phyloP scores from a whole-genome alignment of 179 eudicot species.

The Vitellaria paradoxa region DNA sequence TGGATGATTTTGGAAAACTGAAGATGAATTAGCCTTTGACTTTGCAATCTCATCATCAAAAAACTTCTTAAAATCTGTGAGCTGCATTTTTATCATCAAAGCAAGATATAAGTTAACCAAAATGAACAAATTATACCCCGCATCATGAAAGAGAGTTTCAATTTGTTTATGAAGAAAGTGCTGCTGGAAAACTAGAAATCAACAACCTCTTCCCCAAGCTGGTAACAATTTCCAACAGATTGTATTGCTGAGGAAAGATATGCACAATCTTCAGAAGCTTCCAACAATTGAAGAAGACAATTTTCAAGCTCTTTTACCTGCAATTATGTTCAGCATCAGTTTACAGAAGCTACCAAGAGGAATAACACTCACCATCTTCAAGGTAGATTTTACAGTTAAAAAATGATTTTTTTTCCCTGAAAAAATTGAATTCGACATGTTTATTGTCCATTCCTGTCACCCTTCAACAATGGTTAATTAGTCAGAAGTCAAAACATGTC shows the following conservation, averaged over 20 bases:
- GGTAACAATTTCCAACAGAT: slow-evolving; percentile 50
- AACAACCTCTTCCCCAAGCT: slow-evolving; percentile 56
- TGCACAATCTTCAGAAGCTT: slow-evolving; percentile 52
- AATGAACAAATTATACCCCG: background rate
- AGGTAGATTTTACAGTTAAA: too few species aligned
- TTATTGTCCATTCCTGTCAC: too few species aligned
- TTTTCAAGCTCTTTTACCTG: slow-evolving; percentile 86
- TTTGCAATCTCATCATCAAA: slow-evolving; percentile 53
- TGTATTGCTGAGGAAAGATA: slow-evolving; percentile 54
- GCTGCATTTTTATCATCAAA: slow-evolving; percentile 32
- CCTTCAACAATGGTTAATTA: too few species aligned
- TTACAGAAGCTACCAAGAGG: background rate
- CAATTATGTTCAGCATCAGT: slow-evolving; percentile 3
- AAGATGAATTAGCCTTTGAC: slow-evolving; percentile 39
- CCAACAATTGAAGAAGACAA: slow-evolving; percentile 50
- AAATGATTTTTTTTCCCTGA: too few species aligned
- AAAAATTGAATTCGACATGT: too few species aligned
- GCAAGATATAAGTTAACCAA: background rate
- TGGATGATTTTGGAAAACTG: slow-evolving; percentile 41
- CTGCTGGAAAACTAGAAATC: background rate
- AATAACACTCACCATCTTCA: too few species aligned
- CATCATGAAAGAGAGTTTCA: background rate
- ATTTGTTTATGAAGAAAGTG: background rate
- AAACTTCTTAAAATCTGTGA: slow-evolving; percentile 57
- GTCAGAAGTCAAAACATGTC: too few species aligned